These are phyloP conservation scores for Pseudomassariella vexata DNA, from an alignment of 2,329 filamentous ascomycete genomes.

Conservation along the genomic window DNA sequence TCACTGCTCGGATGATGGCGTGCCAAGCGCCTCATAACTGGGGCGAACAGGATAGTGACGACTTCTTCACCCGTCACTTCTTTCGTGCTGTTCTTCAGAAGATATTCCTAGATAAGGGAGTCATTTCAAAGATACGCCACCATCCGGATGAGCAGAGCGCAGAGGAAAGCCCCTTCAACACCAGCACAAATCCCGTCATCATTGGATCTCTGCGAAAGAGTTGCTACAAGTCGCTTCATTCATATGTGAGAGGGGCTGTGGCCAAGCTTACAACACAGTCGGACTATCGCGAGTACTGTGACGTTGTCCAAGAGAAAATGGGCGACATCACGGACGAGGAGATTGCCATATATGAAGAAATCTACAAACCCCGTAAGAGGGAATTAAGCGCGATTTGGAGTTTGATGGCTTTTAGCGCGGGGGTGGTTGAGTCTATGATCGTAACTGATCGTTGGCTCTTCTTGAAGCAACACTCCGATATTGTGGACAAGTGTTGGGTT, in stretches of 20 bases:
- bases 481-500: constrained; percentile 77
- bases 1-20: constrained; percentile 97
- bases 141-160: constrained; percentile 13
- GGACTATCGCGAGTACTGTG: constrained; percentile 53
- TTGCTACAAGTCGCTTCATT: constrained; percentile 68
- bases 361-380: constrained; percentile 63
- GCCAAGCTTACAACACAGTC: constrained; percentile 60
- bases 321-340: constrained; percentile 66
- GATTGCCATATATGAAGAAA: constrained; percentile 62
- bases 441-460: constrained; percentile 87
- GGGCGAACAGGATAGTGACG: constrained; percentile 72
- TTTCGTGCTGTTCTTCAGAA: constrained; percentile 86
- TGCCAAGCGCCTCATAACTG: constrained; percentile 94
- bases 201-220: constrained; percentile 79
- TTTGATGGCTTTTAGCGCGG: constrained; percentile 92
- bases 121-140: constrained; percentile 59
- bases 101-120: constrained; percentile 80
- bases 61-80: constrained; percentile 89
- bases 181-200: constrained; percentile 72
- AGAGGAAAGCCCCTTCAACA: constrained; percentile 37
- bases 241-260: constrained; percentile 77
- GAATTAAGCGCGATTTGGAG: constrained; percentile 87
- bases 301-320: constrained; percentile 62
- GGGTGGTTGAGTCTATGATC: constrained; percentile 83
- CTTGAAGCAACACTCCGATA: constrained; percentile 67